Evolutionary conservation across 2,329 filamentous ascomycete genomes (phyloP).

Genomic region (Grosmannia huntii): DNA sequence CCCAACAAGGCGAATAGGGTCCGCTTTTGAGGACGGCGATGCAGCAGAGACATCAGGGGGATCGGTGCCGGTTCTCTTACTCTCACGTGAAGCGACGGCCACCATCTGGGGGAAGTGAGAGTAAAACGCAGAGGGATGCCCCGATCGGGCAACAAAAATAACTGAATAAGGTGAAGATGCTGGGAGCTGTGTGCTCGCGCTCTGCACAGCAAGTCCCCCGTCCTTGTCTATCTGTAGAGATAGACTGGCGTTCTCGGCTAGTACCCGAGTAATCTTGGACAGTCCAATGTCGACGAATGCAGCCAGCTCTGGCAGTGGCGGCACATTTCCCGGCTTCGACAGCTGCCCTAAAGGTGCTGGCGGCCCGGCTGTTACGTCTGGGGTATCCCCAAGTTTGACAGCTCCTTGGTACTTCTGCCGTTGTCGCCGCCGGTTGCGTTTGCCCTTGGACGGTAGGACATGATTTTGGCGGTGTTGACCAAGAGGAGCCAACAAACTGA

Average conservation of each 20-base stretch:
- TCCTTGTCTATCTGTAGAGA: background rate
- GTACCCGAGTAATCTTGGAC: conserved; percentile 45
- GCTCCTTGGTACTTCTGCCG: conserved; percentile 27
- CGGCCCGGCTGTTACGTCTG: background rate
- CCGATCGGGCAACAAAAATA: conserved; percentile 46
- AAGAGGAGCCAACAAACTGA: conserved; percentile 49
- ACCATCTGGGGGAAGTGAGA: conserved; percentile 42
- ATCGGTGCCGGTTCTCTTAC: background rate
- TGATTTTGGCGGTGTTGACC: conserved; percentile 47
- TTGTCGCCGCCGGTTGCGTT: conserved; percentile 28
- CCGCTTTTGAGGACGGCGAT: background rate
- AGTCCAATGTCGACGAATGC: conserved; percentile 51
- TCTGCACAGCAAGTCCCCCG: background rate
- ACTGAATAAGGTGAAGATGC: conserved; percentile 28
- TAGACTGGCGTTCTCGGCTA: conserved; percentile 27
- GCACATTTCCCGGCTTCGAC: conserved; percentile 1
- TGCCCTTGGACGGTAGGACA: conserved; percentile 46
- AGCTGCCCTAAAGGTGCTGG: background rate
- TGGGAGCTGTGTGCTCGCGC: background rate
- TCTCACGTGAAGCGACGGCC: conserved; percentile 25
- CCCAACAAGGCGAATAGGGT: conserved; percentile 43
- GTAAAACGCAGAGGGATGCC: conserved; percentile 44
- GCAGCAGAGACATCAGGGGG: background rate
- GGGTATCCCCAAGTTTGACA: background rate
- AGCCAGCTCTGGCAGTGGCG: conserved; percentile 39